Evolutionary conservation across 2,329 filamentous ascomycete species (phyloP).

Genomic region (Colletotrichum eremochloae): DNA sequence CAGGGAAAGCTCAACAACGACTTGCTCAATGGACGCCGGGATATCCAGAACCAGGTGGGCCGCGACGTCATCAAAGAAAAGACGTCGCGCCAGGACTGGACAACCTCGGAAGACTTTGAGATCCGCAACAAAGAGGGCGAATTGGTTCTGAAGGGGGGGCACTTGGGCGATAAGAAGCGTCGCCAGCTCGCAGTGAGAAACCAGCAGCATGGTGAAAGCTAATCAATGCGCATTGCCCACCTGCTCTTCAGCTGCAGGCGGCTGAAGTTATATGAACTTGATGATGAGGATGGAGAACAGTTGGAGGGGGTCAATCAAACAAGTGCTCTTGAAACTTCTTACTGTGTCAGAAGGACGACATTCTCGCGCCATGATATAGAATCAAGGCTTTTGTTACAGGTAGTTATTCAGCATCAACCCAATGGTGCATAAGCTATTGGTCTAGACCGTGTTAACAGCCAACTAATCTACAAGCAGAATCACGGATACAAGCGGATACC

Average conservation of each 20-base stretch:
- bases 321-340: not conserved
- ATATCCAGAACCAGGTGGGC: constrained; percentile 30
- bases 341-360: not conserved
- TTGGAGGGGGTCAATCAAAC: not conserved
- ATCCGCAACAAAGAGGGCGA: constrained; percentile 9
- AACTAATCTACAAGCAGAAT: not conserved
- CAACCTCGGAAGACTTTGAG: constrained; percentile 7
- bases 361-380: not conserved
- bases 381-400: not conserved
- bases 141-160: not conserved
- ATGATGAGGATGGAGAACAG: not conserved
- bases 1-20: constrained; percentile 30
- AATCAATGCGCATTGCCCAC: no score
- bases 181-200: not conserved
- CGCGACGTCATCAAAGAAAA: constrained; percentile 20
- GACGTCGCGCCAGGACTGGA: constrained; percentile 5
- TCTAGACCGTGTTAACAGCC: not conserved
- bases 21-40: constrained; percentile 16
- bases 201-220: not conserved
- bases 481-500: not conserved
- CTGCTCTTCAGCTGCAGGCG: not conserved
- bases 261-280: not conserved
- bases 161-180: constrained; percentile 4
- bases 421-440: not conserved
- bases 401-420: not conserved